A percentile compares a stretch with the other conserved stretches of the same genome.
These are phyloP conservation scores for Penicillium sp. DNA, from an alignment of 2,329 filamentous ascomycete species.

Conservation along the genomic window DNA sequence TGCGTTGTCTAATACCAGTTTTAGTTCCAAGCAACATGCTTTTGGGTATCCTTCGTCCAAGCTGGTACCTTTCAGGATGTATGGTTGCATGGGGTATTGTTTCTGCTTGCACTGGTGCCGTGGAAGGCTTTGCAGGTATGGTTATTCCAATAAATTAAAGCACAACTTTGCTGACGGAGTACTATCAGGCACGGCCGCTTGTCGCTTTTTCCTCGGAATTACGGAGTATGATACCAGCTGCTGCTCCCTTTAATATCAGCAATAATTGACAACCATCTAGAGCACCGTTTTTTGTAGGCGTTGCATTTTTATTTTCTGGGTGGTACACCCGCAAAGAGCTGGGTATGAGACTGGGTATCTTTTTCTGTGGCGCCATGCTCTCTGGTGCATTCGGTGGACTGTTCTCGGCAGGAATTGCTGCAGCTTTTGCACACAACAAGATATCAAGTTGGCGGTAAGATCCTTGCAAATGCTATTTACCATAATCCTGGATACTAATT, in stretches of 20 bases:
- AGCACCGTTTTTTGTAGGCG: background rate
- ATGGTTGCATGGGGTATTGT: background rate
- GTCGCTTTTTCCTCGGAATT: background rate
- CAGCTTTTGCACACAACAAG: background rate
- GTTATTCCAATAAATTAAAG: background rate
- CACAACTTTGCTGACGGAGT: background rate
- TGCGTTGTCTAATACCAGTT: background rate
- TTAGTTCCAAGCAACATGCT: background rate
- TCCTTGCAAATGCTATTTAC: background rate
- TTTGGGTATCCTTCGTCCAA: background rate
- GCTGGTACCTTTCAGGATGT: background rate
- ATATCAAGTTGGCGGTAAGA: background rate
- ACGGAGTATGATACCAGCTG: background rate
- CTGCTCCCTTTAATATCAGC: background rate
- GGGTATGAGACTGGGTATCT: background rate
- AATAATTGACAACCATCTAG: background rate
- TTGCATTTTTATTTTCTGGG: background rate
- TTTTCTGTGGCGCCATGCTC: slow-evolving; percentile 1
- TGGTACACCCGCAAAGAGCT: background rate
- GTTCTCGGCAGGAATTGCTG: background rate
- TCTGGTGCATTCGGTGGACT: background rate
- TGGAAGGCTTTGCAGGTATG: background rate
- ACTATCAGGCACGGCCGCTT: background rate
- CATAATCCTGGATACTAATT: background rate
- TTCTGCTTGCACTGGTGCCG: background rate